Conservation (phyloP, 83 land plant genomes). For the Thuja plicata region DNA sequence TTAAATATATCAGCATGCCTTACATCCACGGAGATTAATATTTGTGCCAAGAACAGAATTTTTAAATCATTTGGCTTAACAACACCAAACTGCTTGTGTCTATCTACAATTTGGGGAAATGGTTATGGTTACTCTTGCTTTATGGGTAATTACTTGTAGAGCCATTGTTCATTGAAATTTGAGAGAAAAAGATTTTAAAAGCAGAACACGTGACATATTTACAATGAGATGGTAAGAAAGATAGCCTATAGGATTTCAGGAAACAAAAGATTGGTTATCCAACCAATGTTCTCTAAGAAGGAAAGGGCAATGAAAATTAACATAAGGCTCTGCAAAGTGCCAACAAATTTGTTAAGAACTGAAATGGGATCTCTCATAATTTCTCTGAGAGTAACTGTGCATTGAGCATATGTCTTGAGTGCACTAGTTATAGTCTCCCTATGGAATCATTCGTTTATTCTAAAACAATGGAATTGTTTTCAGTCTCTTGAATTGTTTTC, state of each 20-base stretch:
- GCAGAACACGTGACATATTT: not conserved
- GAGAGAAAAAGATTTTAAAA: not conserved
- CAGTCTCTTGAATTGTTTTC: not conserved
- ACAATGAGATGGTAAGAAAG: not conserved
- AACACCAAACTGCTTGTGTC: not conserved
- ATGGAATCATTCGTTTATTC: not conserved
- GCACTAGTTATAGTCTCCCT: not conserved
- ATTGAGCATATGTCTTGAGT: not conserved
- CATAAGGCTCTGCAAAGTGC: not conserved
- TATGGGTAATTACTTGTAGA: not conserved
- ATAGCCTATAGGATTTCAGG: not conserved
- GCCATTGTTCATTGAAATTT: not conserved
- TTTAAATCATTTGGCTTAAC: not conserved
- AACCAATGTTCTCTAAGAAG: not conserved
- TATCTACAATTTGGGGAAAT: not conserved
- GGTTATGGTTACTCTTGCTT: not conserved
- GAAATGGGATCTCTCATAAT: not conserved
- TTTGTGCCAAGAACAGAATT: not conserved
- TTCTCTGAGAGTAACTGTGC: not conserved
- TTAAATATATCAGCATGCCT: not conserved
- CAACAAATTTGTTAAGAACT: not conserved
- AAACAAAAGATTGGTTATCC: not conserved
- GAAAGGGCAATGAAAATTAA: not conserved
- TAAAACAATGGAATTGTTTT: not conserved
- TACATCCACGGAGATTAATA: not conserved